A percentile compares a stretch with the other conserved stretches of the same genome.
Evolutionary conservation across 2,329 filamentous ascomycete species (phyloP).

Genomic region (Trichoderma cornu-damae): DNA sequence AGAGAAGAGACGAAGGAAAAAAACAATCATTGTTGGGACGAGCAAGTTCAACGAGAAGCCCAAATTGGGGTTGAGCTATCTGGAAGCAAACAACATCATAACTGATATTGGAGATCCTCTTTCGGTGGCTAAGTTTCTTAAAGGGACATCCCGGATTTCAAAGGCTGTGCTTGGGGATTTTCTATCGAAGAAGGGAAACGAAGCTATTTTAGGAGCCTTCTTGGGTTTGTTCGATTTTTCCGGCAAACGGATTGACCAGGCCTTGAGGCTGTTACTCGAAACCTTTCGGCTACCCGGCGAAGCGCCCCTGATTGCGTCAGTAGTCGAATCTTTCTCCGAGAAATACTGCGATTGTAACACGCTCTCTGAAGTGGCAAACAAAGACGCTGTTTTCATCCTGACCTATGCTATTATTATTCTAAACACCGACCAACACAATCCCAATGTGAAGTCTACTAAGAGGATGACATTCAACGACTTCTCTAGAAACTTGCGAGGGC

Average conservation of each 20-base stretch:
- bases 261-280: constrained; percentile 78
- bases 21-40: constrained; percentile 79
- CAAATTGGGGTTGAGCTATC: constrained; percentile 79
- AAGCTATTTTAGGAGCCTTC: constrained; percentile 77
- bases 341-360: constrained; percentile 70
- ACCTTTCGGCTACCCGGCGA: constrained; percentile 93
- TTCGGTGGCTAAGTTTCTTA: constrained; percentile 81
- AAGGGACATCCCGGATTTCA: constrained; percentile 79
- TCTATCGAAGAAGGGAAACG: constrained; percentile 85
- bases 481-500: constrained; percentile 79
- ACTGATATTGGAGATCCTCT: constrained; percentile 65
- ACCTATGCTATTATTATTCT: constrained; percentile 97
- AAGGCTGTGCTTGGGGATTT: constrained; percentile 91
- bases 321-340: constrained; percentile 80
- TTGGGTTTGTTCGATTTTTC: constrained; percentile 83
- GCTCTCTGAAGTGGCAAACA: constrained; percentile 71
- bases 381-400: constrained; percentile 83
- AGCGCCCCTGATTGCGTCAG: constrained; percentile 85
- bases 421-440: constrained; percentile 95
- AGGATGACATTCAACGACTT: constrained; percentile 86
- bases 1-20: constrained; percentile 73
- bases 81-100: constrained; percentile 83
- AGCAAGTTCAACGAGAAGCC: constrained; percentile 94
- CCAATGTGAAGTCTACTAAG: constrained; percentile 71
- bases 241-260: constrained; percentile 84